Evolutionary conservation across 2,329 filamentous ascomycete species (phyloP).

Genomic region (Claviceps fusiformis): DNA sequence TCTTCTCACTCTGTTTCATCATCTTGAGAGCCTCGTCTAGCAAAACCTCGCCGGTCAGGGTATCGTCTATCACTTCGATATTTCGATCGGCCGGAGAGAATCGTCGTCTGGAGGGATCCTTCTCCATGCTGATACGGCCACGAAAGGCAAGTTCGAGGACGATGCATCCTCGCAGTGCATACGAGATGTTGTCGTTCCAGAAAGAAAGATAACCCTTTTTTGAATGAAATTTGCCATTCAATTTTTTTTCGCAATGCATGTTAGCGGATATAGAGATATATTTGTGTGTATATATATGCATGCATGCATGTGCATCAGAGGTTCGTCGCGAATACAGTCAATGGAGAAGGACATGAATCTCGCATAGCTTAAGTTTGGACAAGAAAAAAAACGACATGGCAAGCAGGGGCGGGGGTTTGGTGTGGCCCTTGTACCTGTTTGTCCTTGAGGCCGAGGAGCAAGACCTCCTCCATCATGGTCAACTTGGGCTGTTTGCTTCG

Average conservation of each 20-base stretch:
- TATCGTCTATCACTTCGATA: constrained; percentile 96
- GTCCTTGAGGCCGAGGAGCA: constrained; percentile 91
- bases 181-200: constrained; percentile 99
- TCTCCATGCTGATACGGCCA: constrained; percentile 96
- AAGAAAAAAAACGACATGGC: background rate
- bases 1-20: constrained; percentile 99
- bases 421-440: constrained; percentile 61
- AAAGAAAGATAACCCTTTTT: constrained; percentile 89
- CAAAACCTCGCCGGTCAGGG: constrained; percentile 89
- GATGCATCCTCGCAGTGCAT: constrained; percentile 92
- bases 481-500: constrained; percentile 95
- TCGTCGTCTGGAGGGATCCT: constrained; percentile 79
- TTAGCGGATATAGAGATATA: background rate
- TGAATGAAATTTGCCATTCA: background rate
- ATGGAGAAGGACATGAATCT: background rate
- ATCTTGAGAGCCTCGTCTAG: constrained; percentile 97
- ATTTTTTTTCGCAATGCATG: constrained; percentile 2
- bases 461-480: constrained; percentile 95
- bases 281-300: background rate
- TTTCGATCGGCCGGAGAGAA: constrained; percentile 86
- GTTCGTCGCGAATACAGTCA: background rate
- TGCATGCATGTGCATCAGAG: background rate
- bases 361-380: background rate
- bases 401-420: background rate
- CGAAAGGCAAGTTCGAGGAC: constrained; percentile 95